Conservation (phyloP, 2,329 filamentous ascomycete genomes). For the Beauveria sp. region DNA sequence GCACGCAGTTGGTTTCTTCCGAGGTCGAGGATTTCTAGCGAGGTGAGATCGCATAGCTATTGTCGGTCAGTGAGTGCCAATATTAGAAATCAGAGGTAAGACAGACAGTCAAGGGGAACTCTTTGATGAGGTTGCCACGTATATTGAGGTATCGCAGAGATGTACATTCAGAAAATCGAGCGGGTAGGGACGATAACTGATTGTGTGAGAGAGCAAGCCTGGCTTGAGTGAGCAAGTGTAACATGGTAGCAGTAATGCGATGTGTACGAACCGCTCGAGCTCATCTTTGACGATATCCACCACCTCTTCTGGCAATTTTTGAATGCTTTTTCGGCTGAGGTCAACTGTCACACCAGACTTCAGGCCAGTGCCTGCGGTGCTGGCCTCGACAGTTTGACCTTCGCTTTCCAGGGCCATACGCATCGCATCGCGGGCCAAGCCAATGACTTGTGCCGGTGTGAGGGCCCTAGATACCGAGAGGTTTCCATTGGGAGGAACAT, state of each 20-base stretch:
- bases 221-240: conserved; percentile 8
- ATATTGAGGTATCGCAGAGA: conserved; percentile 75
- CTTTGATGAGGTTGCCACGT: conserved; percentile 64
- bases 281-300: conserved; percentile 68
- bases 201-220: conserved; percentile 76
- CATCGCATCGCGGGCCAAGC: conserved; percentile 60
- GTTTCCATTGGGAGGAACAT: conserved; percentile 38
- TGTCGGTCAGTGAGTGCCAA: conserved; percentile 15
- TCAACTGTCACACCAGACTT: conserved; percentile 72
- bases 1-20: conserved; percentile 77
- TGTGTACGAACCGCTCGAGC: conserved; percentile 54
- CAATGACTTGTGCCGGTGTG: conserved; percentile 56
- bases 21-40: conserved; percentile 87
- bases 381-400: conserved; percentile 53
- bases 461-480: conserved; percentile 45
- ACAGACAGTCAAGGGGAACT: conserved; percentile 50
- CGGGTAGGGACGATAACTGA: conserved; percentile 60
- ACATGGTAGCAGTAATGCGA: background rate
- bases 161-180: conserved; percentile 66
- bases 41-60: conserved; percentile 77
- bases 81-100: conserved; percentile 13
- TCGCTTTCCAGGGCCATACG: conserved; percentile 59
- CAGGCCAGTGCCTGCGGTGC: conserved; percentile 47
- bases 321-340: conserved; percentile 67
- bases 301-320: conserved; percentile 63